phyloP scores from a whole-genome alignment of 345 rosid species.

The Sapria himalayana region DNA sequence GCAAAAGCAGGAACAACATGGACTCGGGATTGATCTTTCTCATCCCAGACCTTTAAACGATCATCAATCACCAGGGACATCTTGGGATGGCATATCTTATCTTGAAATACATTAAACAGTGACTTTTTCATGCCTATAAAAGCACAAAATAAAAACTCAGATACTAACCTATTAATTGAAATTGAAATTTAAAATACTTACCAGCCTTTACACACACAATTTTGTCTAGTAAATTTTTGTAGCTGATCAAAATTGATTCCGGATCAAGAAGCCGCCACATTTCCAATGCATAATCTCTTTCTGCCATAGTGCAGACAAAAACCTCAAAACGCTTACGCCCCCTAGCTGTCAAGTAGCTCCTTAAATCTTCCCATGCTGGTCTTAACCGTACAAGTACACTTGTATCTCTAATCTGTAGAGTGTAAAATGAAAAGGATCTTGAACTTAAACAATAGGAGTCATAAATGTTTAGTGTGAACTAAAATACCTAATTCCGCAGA shows the following conservation, averaged over 20 bases:
- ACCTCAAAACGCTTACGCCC: slow-evolving; percentile 98
- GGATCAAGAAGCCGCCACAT: slow-evolving; percentile 99
- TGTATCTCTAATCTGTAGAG: slow-evolving; percentile 83
- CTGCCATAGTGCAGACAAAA: slow-evolving; percentile 99
- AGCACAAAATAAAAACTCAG: slow-evolving; percentile 2
- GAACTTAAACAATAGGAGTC: too few species aligned
- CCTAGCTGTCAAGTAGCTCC: slow-evolving; percentile 80
- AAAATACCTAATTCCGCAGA: too few species aligned
- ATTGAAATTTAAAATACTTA: slow-evolving; percentile 11
- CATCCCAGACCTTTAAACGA: slow-evolving; percentile 95
- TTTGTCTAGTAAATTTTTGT: slow-evolving; percentile 55
- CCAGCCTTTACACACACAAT: slow-evolving; percentile 95
- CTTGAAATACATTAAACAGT: slow-evolving; percentile 68
- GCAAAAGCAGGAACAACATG: slow-evolving; percentile 99
- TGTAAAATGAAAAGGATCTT: too few species aligned
- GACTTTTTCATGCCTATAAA: slow-evolving; percentile 59
- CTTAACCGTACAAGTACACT: slow-evolving; percentile 98
- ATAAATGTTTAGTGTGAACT: too few species aligned
- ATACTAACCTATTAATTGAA: too few species aligned
- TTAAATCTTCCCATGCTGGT: slow-evolving; percentile 96
- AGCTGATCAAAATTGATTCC: slow-evolving; percentile 65
- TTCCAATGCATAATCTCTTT: slow-evolving; percentile 93
- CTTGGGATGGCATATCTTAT: slow-evolving; percentile 85
- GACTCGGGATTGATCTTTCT: slow-evolving; percentile 89
- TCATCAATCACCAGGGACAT: slow-evolving; percentile 97